Conservation (phyloP, 345 rosid species). For the Hibiscus mutabilis region DNA sequence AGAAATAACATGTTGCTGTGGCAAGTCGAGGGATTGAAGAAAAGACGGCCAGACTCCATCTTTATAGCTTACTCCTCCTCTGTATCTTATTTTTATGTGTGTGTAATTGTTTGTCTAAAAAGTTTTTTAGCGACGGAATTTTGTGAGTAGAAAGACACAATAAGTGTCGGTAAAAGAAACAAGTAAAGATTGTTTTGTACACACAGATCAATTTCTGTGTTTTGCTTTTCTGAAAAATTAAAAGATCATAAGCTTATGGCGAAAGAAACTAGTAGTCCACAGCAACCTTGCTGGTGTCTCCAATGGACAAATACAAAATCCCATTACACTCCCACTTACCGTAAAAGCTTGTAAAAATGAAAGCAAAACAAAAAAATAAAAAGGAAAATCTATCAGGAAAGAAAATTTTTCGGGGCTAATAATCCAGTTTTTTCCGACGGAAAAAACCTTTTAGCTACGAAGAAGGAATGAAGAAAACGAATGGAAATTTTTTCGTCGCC, state of each 20-base stretch:
- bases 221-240: constrained; percentile 19
- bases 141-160: constrained; percentile 5
- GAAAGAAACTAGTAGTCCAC: constrained; percentile 96
- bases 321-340: constrained; percentile 47
- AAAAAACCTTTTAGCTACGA: neutral
- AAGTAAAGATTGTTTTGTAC: neutral
- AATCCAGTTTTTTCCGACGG: neutral
- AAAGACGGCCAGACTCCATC: constrained; percentile 66
- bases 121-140: constrained; percentile 14
- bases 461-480: neutral
- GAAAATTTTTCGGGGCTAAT: neutral
- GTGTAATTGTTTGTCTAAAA: neutral
- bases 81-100: neutral
- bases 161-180: neutral
- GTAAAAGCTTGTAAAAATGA: neutral
- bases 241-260: constrained; percentile 89
- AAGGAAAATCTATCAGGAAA: neutral
- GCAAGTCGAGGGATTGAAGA: constrained; percentile 51
- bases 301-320: constrained; percentile 70
- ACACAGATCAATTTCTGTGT: neutral
- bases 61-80: neutral
- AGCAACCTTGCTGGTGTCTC: constrained; percentile 83
- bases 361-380: neutral
- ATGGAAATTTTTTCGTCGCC: neutral
- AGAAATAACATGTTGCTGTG: constrained; percentile 63